Percentiles rank a stretch among this genome's conserved stretches.
Conservation (phyloP, 768 basidiomycete species). For the Lentinula aciculospora region DNA sequence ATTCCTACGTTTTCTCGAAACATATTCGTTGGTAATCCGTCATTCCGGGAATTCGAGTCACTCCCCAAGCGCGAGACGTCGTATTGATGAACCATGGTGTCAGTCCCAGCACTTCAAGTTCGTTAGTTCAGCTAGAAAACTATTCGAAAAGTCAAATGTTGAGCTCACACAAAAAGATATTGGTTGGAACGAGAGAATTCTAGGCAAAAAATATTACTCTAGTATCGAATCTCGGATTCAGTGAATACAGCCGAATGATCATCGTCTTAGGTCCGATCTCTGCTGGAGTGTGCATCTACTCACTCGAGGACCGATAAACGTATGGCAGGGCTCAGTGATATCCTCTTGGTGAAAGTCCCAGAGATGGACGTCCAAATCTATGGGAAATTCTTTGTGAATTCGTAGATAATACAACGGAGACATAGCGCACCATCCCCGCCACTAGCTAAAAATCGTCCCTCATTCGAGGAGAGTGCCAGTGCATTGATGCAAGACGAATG, state of each 20-base stretch:
- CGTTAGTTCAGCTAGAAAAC: background rate
- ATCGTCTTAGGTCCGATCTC: background rate
- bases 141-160: background rate
- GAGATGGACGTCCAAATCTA: slow-evolving; percentile 50
- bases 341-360: slow-evolving; percentile 69
- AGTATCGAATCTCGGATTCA: background rate
- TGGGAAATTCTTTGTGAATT: slow-evolving; percentile 6
- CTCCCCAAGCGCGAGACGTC: slow-evolving; percentile 36
- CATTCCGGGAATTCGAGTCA: slow-evolving; percentile 8
- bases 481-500: slow-evolving; percentile 66
- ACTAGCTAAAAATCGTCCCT: slow-evolving; percentile 59
- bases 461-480: slow-evolving; percentile 53
- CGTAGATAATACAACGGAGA: slow-evolving; percentile 2
- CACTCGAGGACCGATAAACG: slow-evolving; percentile 45
- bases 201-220: slow-evolving; percentile 70
- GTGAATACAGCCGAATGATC: slow-evolving; percentile 11
- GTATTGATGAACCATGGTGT: slow-evolving; percentile 46
- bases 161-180: slow-evolving; percentile 58
- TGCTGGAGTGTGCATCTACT: background rate
- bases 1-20: slow-evolving; percentile 4
- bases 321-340: slow-evolving; percentile 31
- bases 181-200: slow-evolving; percentile 65
- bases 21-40: background rate
- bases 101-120: slow-evolving; percentile 46
- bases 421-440: slow-evolving; percentile 58